phyloP scores from a whole-genome alignment of 1,139 yeast species.

The Kurtzmaniella quercitrusa region DNA sequence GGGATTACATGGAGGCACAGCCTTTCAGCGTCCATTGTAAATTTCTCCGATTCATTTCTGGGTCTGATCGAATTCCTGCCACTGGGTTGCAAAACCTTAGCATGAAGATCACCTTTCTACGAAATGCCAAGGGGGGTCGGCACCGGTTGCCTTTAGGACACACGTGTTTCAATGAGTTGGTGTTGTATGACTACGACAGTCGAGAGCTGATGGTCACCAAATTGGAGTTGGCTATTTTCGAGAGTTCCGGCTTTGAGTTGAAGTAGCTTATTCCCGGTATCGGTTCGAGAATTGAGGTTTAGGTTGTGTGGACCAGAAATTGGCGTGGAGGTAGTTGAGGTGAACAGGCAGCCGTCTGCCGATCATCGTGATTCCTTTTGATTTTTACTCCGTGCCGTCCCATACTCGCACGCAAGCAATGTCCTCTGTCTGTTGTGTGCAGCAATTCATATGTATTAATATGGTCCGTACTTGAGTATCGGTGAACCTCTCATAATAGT shows the following conservation, averaged over 20 bases:
- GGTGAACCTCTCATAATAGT: too few species aligned
- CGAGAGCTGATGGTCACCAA: slow-evolving; percentile 51
- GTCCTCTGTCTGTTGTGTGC: too few species aligned
- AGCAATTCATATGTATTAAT: too few species aligned
- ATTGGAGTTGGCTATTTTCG: slow-evolving; percentile 62
- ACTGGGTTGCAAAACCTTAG: slow-evolving; percentile 76
- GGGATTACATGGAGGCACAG: slow-evolving; percentile 62
- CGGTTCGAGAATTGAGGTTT: background rate
- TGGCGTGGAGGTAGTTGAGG: too few species aligned
- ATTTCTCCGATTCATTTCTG: slow-evolving; percentile 75
- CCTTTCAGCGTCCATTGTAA: slow-evolving; percentile 50
- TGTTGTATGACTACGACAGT: slow-evolving; percentile 61
- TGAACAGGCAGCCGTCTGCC: too few species aligned
- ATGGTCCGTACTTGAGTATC: too few species aligned
- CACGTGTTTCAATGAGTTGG: slow-evolving; percentile 89
- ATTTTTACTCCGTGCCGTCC: too few species aligned
- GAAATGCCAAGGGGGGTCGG: slow-evolving; percentile 28
- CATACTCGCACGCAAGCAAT: too few species aligned
- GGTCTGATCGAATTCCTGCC: slow-evolving; percentile 89
- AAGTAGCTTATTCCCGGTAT: slow-evolving; percentile 26
- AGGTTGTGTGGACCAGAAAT: too few species aligned
- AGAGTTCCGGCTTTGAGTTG: slow-evolving; percentile 84
- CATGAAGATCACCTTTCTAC: slow-evolving; percentile 56
- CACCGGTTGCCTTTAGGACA: slow-evolving; percentile 77
- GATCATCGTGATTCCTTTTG: too few species aligned